phyloP scores from a whole-genome alignment of 768 basidiomycete genomes.

The Lepiota subincarnata region DNA sequence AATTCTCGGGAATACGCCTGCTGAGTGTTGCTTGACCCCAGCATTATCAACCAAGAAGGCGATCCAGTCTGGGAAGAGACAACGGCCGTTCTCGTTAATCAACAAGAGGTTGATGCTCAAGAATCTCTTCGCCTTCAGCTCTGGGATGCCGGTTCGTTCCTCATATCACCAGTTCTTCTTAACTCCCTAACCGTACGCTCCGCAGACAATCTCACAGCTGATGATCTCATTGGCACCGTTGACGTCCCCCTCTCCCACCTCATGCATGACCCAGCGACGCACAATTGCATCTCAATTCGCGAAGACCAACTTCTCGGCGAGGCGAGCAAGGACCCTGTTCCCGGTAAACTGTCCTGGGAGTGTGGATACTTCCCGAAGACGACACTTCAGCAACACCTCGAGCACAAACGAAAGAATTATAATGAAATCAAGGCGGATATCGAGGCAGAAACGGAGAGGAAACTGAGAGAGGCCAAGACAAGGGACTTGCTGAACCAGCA shows the following conservation, averaged over 20 bases:
- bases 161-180: background rate
- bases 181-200: background rate
- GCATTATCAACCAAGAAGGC: slow-evolving; percentile 59
- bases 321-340: slow-evolving; percentile 22
- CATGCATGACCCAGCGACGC: slow-evolving; percentile 29
- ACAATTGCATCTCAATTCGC: slow-evolving; percentile 44
- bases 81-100: slow-evolving; percentile 54
- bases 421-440: slow-evolving; percentile 35
- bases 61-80: slow-evolving; percentile 73
- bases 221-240: slow-evolving; percentile 48
- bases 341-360: slow-evolving; percentile 43
- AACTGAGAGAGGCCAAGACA: slow-evolving; percentile 12
- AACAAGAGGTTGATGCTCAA: slow-evolving; percentile 61
- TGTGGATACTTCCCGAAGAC: slow-evolving; percentile 51
- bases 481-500: background rate
- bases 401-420: slow-evolving; percentile 25
- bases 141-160: slow-evolving; percentile 61
- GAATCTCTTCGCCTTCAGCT: slow-evolving; percentile 63
- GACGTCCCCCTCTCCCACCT: slow-evolving; percentile 35
- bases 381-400: slow-evolving; percentile 34
- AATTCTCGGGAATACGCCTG: background rate
- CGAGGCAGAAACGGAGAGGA: slow-evolving; percentile 27
- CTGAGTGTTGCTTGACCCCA: slow-evolving; percentile 13
- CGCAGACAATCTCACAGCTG: slow-evolving; percentile 36
- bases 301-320: slow-evolving; percentile 39